A percentile compares a stretch with the other conserved stretches of the same genome.
Conservation (phyloP, 805 yeast species). For the Phaffomyces opuntiae region DNA sequence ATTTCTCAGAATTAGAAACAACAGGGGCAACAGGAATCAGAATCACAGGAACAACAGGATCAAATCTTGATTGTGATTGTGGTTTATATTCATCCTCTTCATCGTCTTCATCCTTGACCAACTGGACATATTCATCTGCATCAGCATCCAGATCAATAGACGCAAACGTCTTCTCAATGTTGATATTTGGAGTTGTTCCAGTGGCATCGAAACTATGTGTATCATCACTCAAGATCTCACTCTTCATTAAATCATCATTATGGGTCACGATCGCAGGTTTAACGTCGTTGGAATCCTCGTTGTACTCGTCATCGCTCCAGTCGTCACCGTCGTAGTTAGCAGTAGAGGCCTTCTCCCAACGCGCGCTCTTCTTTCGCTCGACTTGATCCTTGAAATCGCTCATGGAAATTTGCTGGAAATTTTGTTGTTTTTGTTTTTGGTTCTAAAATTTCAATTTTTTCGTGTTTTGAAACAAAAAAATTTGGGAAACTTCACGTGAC, state of each 20-base stretch:
- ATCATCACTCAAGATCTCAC: not conserved
- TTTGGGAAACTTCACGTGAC: not conserved
- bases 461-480: not conserved
- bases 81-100: conserved; percentile 20
- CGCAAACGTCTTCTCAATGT: not conserved
- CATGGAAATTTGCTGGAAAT: not conserved
- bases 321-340: conserved; percentile 36
- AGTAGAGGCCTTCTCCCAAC: conserved; percentile 35
- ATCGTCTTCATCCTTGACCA: conserved; percentile 16
- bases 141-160: conserved; percentile 4
- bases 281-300: conserved; percentile 2
- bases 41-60: not conserved
- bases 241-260: too few relatives aligned
- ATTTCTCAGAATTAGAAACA: too few relatives aligned
- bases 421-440: not conserved
- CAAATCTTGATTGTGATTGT: conserved; percentile 7
- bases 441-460: not conserved
- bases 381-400: conserved; percentile 19
- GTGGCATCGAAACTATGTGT: not conserved
- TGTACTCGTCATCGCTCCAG: conserved; percentile 25
- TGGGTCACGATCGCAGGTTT: not conserved
- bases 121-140: conserved; percentile 4
- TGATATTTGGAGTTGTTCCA: conserved; percentile 1
- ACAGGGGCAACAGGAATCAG: too few relatives aligned
- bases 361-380: conserved; percentile 31